phyloP scores from a whole-genome alignment of 164 flowering plant genomes.

The Houttuynia cordata region DNA sequence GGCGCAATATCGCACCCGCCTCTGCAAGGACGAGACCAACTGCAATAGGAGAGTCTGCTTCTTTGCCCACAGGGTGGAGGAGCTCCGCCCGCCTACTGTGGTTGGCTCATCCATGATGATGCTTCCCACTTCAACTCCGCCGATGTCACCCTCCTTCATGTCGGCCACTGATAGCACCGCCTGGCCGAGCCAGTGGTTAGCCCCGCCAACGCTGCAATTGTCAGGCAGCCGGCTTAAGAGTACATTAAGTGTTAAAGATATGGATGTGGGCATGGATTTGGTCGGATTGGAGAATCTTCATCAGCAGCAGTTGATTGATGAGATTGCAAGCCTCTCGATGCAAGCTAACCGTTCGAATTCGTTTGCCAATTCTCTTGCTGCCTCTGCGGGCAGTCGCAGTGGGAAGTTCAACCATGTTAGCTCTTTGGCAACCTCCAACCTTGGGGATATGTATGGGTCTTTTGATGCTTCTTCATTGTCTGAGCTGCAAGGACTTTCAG shows the following conservation, averaged over 20 bases:
- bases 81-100: conserved; percentile 45
- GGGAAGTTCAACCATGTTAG: conserved; percentile 24
- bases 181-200: conserved; percentile 44
- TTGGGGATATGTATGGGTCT: conserved; percentile 55
- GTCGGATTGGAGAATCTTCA: conserved; percentile 36
- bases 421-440: conserved; percentile 49
- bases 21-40: conserved; percentile 46
- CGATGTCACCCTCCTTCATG: conserved; percentile 44
- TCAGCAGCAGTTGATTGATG: conserved; percentile 55
- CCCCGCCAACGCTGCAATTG: conserved; percentile 69
- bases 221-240: conserved; percentile 72
- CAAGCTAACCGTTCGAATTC: conserved; percentile 27
- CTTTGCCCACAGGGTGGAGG: conserved; percentile 50
- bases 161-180: neutral
- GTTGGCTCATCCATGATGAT: conserved; percentile 20
- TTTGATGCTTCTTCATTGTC: conserved; percentile 37
- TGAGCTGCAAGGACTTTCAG: conserved; percentile 33
- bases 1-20: conserved; percentile 50
- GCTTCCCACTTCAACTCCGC: conserved; percentile 48
- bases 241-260: conserved; percentile 53
- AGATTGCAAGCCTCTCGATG: conserved; percentile 37
- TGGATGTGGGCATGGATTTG: conserved; percentile 59
- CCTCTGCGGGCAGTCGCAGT: conserved; percentile 10
- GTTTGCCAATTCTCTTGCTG: conserved; percentile 14
- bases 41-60: conserved; percentile 49